Conservation (phyloP, 345 rosid species). For the Salix udensis region DNA sequence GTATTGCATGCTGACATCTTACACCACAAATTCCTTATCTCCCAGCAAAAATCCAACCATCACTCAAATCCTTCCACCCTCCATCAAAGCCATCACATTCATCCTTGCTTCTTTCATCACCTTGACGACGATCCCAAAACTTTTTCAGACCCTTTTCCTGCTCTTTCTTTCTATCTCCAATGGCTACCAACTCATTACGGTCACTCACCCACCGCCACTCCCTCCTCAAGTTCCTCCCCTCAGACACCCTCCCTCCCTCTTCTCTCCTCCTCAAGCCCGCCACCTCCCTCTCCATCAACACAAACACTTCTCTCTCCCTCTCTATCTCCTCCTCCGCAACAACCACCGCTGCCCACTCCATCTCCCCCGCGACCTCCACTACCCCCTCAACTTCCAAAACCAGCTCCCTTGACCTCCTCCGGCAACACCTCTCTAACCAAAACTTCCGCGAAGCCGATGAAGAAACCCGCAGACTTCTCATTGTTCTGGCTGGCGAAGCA, state of each 20-base stretch:
- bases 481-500: conserved; percentile 72
- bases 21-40: too few relatives aligned
- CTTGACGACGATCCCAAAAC: not conserved
- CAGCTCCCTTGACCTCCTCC: conserved; percentile 58
- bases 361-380: conserved; percentile 28
- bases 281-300: conserved; percentile 20
- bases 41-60: not conserved
- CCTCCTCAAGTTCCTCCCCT: conserved; percentile 22
- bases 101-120: not conserved
- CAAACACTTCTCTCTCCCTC: conserved; percentile 1
- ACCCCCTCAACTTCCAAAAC: conserved; percentile 36
- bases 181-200: conserved; percentile 47
- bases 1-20: conserved; percentile 6
- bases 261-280: conserved; percentile 14
- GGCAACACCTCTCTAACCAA: conserved; percentile 48
- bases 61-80: not conserved
- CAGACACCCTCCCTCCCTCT: conserved; percentile 20
- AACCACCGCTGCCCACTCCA: conserved; percentile 22
- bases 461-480: conserved; percentile 79
- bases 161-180: not conserved
- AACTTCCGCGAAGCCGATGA: conserved; percentile 86
- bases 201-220: conserved; percentile 32
- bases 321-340: conserved; percentile 19
- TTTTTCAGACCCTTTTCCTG: too few relatives aligned
- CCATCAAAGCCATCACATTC: not conserved